A percentile compares a stretch with the other conserved stretches of the same genome.
Conservation (phyloP, 352 stramenopile genomes). For the Globisporangium cederbergense region DNA sequence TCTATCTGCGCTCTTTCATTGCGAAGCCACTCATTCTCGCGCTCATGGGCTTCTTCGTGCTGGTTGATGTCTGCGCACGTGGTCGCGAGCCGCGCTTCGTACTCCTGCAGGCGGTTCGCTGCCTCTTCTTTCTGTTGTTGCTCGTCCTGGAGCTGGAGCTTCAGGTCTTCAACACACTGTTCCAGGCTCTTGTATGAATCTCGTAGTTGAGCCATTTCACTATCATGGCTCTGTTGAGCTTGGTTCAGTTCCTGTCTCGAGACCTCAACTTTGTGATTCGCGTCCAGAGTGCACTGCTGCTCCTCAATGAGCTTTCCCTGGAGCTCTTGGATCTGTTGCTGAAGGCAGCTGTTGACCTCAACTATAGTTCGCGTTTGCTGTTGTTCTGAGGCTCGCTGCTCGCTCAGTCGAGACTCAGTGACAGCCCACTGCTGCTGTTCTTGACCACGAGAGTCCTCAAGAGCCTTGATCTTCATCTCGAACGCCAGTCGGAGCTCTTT, state of each 20-base stretch:
- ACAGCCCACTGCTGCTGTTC: slow-evolving; percentile 33
- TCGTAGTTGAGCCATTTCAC: slow-evolving; percentile 18
- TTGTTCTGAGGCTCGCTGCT: slow-evolving; percentile 22
- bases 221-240: slow-evolving; percentile 9
- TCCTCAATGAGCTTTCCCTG: slow-evolving; percentile 26
- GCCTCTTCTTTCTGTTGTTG: slow-evolving; percentile 62
- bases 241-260: slow-evolving; percentile 18
- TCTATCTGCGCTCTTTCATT: slow-evolving; percentile 33
- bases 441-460: slow-evolving; percentile 18
- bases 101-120: slow-evolving; percentile 63
- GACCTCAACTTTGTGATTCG: slow-evolving; percentile 16
- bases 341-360: slow-evolving; percentile 28
- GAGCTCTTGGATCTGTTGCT: slow-evolving; percentile 28
- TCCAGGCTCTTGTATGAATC: slow-evolving; percentile 25
- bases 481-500: slow-evolving; percentile 27
- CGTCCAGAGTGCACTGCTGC: slow-evolving; percentile 10
- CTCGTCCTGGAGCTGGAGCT: slow-evolving; percentile 36
- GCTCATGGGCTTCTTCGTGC: slow-evolving; percentile 61
- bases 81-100: slow-evolving; percentile 62
- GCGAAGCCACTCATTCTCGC: slow-evolving; percentile 44
- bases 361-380: neutral
- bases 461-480: slow-evolving; percentile 22
- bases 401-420: slow-evolving; percentile 22
- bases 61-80: slow-evolving; percentile 69
- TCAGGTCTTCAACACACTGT: slow-evolving; percentile 28